These are phyloP conservation scores for Shiraia bambusicola DNA, from an alignment of 2,329 filamentous ascomycete species.

Conservation along the genomic window DNA sequence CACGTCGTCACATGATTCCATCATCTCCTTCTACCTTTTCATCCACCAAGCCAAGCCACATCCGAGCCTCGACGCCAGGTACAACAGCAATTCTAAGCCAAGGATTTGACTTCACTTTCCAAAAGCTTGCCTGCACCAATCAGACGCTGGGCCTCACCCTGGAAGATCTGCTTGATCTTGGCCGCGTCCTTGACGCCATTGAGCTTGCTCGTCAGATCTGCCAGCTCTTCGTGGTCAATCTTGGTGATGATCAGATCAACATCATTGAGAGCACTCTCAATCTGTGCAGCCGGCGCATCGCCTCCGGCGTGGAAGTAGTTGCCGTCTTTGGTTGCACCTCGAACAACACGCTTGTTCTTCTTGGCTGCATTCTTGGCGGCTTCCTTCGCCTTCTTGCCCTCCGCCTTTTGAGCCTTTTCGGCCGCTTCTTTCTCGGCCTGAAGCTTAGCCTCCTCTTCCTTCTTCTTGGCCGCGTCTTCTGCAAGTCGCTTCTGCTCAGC, in stretches of 20 bases:
- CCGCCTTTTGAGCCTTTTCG: constrained; percentile 80
- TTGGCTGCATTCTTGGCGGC: constrained; percentile 98
- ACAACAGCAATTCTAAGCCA: constrained; percentile 38
- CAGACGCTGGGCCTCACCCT: constrained; percentile 74
- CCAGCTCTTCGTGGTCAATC: constrained; percentile 89
- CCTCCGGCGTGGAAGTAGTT: constrained; percentile 81
- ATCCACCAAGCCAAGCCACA: constrained; percentile 4
- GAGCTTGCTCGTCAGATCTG: constrained; percentile 77
- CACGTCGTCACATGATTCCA: constrained; percentile 9
- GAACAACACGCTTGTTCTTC: constrained; percentile 99
- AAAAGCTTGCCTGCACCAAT: constrained; percentile 82
- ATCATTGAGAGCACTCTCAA: constrained; percentile 81
- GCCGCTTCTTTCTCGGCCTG: constrained; percentile 82
- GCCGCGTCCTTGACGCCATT: constrained; percentile 73
- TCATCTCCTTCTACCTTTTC: constrained; percentile 21
- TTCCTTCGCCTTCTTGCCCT: constrained; percentile 94
- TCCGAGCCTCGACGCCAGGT: constrained; percentile 3
- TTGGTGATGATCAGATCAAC: constrained; percentile 85
- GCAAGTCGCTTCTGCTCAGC: constrained; percentile 83
- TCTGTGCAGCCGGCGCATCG: constrained; percentile 72
- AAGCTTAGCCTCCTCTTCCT: constrained; percentile 78
- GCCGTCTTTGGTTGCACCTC: constrained; percentile 90
- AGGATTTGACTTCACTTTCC: constrained; percentile 73
- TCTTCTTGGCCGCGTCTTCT: constrained; percentile 81
- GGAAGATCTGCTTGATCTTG: constrained; percentile 85